Evolutionary conservation across 2,329 filamentous ascomycete species (phyloP).

Genomic region (Kalmusia sp.): DNA sequence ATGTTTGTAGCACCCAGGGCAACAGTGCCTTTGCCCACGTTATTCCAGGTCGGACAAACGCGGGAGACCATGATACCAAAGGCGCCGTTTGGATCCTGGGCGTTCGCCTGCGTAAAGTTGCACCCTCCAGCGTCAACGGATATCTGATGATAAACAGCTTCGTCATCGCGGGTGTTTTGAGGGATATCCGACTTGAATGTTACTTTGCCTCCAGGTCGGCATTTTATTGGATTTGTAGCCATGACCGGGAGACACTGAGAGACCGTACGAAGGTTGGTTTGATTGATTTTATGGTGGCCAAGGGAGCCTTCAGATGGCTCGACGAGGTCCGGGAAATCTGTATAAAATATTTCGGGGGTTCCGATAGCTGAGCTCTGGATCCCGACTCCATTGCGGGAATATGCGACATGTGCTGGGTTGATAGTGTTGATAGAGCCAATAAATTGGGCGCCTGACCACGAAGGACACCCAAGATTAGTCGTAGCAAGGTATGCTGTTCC

Average conservation of each 20-base stretch:
- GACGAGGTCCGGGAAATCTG: constrained; percentile 6
- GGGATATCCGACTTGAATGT: not conserved
- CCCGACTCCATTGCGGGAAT: constrained; percentile 9
- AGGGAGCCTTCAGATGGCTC: constrained; percentile 4
- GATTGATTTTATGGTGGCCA: constrained; percentile 4
- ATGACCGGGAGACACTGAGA: constrained; percentile 14
- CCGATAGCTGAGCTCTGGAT: constrained; percentile 7
- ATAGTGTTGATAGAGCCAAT: constrained; percentile 10
- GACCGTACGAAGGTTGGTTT: constrained; percentile 8
- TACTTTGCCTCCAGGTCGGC: constrained; percentile 6
- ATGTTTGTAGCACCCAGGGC: constrained; percentile 5
- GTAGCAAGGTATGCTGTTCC: constrained; percentile 9
- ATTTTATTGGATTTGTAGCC: constrained; percentile 7
- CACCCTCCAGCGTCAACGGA: constrained; percentile 8
- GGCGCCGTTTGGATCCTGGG: not conserved
- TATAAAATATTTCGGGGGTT: constrained; percentile 14
- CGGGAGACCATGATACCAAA: constrained; percentile 12
- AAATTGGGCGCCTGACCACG: constrained; percentile 4
- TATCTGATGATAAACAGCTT: not conserved
- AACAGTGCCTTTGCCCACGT: constrained; percentile 7
- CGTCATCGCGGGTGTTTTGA: not conserved
- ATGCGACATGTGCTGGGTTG: constrained; percentile 8
- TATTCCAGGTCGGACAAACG: constrained; percentile 1
- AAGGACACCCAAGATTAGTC: constrained; percentile 8
- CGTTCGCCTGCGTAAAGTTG: constrained; percentile 4